Percentiles rank a stretch among this genome's conserved stretches.
Evolutionary conservation across 139 green algal species (phyloP).

Genomic region (Asterochloris sp.): DNA sequence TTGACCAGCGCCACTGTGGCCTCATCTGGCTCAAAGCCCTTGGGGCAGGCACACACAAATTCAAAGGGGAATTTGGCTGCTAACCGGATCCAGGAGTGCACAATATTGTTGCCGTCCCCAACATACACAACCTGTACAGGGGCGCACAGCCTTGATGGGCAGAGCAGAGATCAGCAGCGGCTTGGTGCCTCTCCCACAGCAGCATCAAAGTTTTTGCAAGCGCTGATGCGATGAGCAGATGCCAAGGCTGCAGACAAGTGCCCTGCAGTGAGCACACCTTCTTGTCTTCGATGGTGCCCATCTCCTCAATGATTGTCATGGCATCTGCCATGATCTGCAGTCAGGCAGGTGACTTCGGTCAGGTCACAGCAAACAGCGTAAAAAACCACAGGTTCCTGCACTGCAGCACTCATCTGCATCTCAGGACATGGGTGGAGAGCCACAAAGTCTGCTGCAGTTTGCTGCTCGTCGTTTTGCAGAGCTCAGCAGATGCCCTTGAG

Average conservation of each 20-base stretch:
- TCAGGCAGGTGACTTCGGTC: neutral
- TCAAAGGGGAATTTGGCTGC: constrained; percentile 84
- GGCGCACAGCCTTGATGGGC: neutral
- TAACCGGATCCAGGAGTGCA: constrained; percentile 93
- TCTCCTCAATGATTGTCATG: constrained; percentile 82
- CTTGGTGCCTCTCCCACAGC: neutral
- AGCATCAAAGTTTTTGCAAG: neutral
- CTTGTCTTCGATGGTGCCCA: constrained; percentile 71
- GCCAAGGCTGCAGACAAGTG: neutral
- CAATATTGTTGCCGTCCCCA: constrained; percentile 99
- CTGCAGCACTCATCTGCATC: too few species aligned
- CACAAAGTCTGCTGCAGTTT: too few species aligned
- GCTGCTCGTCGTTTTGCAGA: too few species aligned
- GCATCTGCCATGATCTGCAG: constrained; percentile 95
- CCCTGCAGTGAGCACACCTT: constrained; percentile 51
- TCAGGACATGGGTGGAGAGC: too few species aligned
- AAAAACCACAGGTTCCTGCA: too few species aligned
- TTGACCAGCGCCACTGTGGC: constrained; percentile 70
- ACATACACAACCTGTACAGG: constrained; percentile 81
- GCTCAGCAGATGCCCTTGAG: too few species aligned
- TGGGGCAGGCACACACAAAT: constrained; percentile 91
- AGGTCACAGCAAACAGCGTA: neutral
- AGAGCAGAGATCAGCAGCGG: neutral
- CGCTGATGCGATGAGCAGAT: neutral
- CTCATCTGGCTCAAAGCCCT: constrained; percentile 88